A percentile compares a stretch with the other conserved stretches of the same genome.
phyloP scores from a whole-genome alignment of 2,329 filamentous ascomycete species.

The Fusarium algeriense region DNA sequence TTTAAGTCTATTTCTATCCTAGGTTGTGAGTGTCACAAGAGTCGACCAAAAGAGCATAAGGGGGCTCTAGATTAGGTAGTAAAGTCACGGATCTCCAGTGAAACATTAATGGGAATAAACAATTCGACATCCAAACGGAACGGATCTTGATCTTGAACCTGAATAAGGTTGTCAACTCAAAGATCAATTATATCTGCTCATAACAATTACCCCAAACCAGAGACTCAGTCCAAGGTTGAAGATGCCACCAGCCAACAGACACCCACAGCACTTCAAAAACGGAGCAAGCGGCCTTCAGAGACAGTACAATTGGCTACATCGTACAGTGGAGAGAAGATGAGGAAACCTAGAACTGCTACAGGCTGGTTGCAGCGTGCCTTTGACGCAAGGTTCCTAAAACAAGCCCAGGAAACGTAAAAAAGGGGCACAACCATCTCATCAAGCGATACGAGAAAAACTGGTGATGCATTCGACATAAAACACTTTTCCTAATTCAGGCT shows the following conservation, averaged over 20 bases:
- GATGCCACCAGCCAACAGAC: not conserved
- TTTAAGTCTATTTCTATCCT: not conserved
- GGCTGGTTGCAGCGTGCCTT: constrained; percentile 24
- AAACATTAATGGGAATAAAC: not conserved
- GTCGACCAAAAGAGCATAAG: too few species aligned
- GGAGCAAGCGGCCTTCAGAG: constrained; percentile 9
- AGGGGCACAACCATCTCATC: constrained; percentile 27
- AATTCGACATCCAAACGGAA: not conserved
- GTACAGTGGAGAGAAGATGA: not conserved
- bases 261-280: constrained; percentile 4
- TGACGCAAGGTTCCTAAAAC: constrained; percentile 29
- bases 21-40: not conserved
- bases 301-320: not conserved
- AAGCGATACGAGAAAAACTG: constrained; percentile 34
- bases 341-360: constrained; percentile 8
- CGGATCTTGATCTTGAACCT: not conserved
- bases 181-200: not conserved
- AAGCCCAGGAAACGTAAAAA: constrained; percentile 28
- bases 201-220: not conserved
- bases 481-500: constrained; percentile 30
- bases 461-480: constrained; percentile 34
- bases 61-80: not conserved
- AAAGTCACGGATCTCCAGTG: not conserved
- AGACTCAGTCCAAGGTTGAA: not conserved
- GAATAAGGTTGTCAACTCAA: not conserved